Evolutionary conservation across 331 rosid species (phyloP), one percentile per base, ranked within the genome.

Genomic region (Dryas integrifolia): DNA sequence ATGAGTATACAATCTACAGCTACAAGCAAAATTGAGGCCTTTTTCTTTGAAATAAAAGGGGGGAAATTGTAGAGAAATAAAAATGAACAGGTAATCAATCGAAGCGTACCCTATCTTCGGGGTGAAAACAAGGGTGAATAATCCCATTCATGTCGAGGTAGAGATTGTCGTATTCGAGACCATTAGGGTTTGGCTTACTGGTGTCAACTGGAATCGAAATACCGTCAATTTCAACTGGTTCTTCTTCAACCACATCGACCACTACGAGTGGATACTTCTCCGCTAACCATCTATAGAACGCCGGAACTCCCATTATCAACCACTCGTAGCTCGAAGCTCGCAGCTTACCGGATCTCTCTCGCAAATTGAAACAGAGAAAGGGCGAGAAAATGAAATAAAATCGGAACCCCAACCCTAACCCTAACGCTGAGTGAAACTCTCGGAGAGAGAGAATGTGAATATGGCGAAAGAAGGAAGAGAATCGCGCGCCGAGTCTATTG

Each of bases 41-140:
- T 48, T 48, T 9, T 47, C 24, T 26, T 15, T 4, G 10, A 47
- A 35, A 35, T 8, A 0, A 13, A 46, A 7, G 43, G 2, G 14
- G 26, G 10, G 7, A 7, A 30, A 7, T 41, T 44, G 44, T 4
- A 58, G 24, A 57, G 2, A 52, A 76, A 50, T 8, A 16, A 41
- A 59, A 44, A 7, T 1, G 14, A 39, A 21, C 24, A 12, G 13
- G 30, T 11, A 39, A 62, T 10, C 3, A 12, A 68, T 49, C 13
- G 4, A 12, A 53, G 18, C 66, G 21, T 85, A 95, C 99, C 89
- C 97, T 86, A 81, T 95, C 99, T 49, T 95, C 99, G 7, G 99
- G 99, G 77, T 95, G 99, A 50, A 95, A 95, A 76, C 99, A 95
- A 2, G 99, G 99, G 67, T 95, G 99, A 72, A 95, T 92, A 69